Evolutionary conservation across 176 grass and related monocot genomes (phyloP).

Genomic region (Paspalum vaginatum): DNA sequence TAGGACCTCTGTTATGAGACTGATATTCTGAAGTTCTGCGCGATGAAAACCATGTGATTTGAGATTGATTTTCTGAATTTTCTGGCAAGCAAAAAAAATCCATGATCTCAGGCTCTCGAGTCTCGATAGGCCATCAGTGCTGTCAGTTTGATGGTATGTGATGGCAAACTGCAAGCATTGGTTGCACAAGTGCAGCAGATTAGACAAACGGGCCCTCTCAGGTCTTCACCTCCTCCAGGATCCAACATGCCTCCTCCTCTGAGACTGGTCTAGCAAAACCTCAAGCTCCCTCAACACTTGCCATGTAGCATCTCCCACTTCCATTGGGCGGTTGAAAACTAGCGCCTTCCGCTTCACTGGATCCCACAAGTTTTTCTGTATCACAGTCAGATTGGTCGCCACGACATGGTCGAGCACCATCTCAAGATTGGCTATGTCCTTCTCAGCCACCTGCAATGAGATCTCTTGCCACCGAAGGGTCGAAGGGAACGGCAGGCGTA

Average conservation of each 20-base stretch:
- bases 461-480: slow-evolving; percentile 70
- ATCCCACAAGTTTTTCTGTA: slow-evolving; percentile 91
- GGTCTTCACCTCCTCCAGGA: slow-evolving; percentile 48
- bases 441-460: slow-evolving; percentile 70
- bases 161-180: not conserved
- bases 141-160: not conserved
- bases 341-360: slow-evolving; percentile 64
- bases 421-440: slow-evolving; percentile 67
- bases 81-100: not conserved
- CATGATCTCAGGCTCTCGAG: not conserved
- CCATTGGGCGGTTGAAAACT: slow-evolving; percentile 60
- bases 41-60: too few relatives aligned
- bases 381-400: slow-evolving; percentile 68
- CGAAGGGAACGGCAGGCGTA: slow-evolving; percentile 71
- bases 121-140: not conserved
- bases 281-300: slow-evolving; percentile 76
- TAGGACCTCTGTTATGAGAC: not conserved
- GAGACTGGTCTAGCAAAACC: slow-evolving; percentile 45
- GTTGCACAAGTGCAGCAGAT: not conserved
- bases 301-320: slow-evolving; percentile 88
- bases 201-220: not conserved
- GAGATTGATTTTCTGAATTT: not conserved
- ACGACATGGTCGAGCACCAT: slow-evolving; percentile 69
- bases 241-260: slow-evolving; percentile 27
- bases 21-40: not conserved